A percentile compares a stretch with the other conserved stretches of the same genome.
These are phyloP conservation scores for Oldenlandia corymbosa DNA, from an alignment of 257 asterid species.

Conservation along the genomic window DNA sequence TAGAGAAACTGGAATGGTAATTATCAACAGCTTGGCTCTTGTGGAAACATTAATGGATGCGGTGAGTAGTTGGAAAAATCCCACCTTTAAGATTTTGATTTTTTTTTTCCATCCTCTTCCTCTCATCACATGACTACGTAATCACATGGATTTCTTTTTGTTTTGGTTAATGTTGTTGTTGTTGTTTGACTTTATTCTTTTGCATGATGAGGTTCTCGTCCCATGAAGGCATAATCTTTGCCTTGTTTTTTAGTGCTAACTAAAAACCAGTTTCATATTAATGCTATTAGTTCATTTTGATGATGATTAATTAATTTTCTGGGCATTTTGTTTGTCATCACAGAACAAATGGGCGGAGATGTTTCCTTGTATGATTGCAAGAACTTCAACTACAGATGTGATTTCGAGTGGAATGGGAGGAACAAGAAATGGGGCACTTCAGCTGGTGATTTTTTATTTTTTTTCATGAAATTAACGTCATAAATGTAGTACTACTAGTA, in stretches of 20 bases:
- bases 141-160: too few species aligned
- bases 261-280: too few species aligned
- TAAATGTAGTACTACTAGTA: too few species aligned
- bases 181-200: background rate
- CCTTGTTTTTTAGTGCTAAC: conserved; percentile 3
- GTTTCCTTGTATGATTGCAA: conserved; percentile 48
- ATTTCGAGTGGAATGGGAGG: conserved; percentile 56
- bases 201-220: background rate
- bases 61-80: conserved; percentile 33
- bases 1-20: conserved; percentile 44
- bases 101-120: too few species aligned
- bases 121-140: too few species aligned
- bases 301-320: background rate
- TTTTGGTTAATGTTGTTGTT: background rate
- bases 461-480: too few species aligned
- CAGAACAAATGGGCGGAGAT: conserved; percentile 64
- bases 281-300: too few species aligned
- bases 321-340: background rate
- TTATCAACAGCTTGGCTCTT: conserved; percentile 50
- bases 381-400: conserved; percentile 43
- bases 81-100: too few species aligned
- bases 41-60: conserved; percentile 56
- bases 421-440: conserved; percentile 61
- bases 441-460: conserved; percentile 41
- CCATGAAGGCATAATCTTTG: background rate